These are phyloP conservation scores for Saccharomycopsis hybrid DNA, from an alignment of 1,139 yeast species.

Conservation along the genomic window DNA sequence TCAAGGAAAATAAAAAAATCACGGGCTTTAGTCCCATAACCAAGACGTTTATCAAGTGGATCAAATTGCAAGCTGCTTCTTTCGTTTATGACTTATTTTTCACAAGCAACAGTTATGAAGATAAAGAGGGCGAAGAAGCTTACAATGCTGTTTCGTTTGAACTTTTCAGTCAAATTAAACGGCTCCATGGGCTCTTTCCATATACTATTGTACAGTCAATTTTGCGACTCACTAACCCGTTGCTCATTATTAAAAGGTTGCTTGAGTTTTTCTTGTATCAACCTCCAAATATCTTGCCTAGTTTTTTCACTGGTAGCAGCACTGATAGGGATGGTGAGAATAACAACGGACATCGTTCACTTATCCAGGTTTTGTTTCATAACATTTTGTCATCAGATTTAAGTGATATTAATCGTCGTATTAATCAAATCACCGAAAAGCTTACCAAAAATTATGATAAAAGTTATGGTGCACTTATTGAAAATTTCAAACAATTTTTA, in stretches of 20 bases:
- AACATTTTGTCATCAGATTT: slow-evolving; percentile 12
- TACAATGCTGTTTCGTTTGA: slow-evolving; percentile 9
- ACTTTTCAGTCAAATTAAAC: slow-evolving; percentile 18
- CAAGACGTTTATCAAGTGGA: slow-evolving; percentile 16
- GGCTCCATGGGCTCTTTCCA: slow-evolving; percentile 19
- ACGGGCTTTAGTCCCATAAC: slow-evolving; percentile 16
- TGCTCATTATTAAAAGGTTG: slow-evolving; percentile 13
- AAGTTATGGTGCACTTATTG: background rate
- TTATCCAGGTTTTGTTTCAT: slow-evolving; percentile 17
- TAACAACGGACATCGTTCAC: slow-evolving; percentile 9
- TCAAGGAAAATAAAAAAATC: slow-evolving; percentile 8
- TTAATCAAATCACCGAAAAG: background rate
- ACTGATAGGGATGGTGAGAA: background rate
- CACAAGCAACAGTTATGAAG: slow-evolving; percentile 8
- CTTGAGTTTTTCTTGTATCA: slow-evolving; percentile 20
- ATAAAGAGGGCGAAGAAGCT: background rate
- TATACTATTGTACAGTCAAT: slow-evolving; percentile 17
- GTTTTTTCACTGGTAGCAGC: slow-evolving; percentile 1
- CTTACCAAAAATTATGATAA: background rate
- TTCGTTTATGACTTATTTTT: slow-evolving; percentile 19
- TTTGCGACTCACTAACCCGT: slow-evolving; percentile 19
- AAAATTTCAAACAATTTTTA: slow-evolving; percentile 8
- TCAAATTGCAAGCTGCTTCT: slow-evolving; percentile 15
- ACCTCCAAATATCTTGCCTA: slow-evolving; percentile 16
- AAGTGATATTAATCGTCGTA: slow-evolving; percentile 5